Conservation (phyloP, 1,139 yeast genomes). For the Meyerozyma elateridarum region DNA sequence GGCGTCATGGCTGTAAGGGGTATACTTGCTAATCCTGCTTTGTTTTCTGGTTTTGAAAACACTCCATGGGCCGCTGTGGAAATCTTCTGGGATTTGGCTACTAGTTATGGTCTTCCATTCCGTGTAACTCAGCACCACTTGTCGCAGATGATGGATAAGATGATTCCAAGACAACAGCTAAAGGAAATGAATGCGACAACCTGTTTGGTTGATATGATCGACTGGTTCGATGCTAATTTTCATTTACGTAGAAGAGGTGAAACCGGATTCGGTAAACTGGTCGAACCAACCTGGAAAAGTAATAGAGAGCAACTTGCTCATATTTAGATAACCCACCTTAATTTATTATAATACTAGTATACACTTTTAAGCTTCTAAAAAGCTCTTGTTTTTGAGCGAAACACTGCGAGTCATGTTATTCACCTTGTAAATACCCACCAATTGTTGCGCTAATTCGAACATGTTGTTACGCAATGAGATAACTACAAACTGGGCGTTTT, state of each 20-base stretch:
- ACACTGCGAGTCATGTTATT: conserved; percentile 87
- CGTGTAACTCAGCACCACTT: conserved; percentile 83
- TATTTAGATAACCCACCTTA: conserved; percentile 15
- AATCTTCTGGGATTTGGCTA: conserved; percentile 70
- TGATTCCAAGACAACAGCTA: conserved; percentile 49
- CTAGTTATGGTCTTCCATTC: conserved; percentile 79
- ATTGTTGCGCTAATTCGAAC: conserved; percentile 93
- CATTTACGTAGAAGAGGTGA: conserved; percentile 63
- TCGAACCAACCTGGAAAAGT: conserved; percentile 51
- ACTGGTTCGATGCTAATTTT: conserved; percentile 76
- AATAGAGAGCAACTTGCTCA: conserved; percentile 26
- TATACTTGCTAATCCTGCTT: conserved; percentile 75
- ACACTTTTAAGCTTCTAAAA: conserved; percentile 18
- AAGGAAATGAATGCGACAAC: conserved; percentile 62
- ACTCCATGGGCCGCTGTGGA: conserved; percentile 95
- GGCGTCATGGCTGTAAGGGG: conserved; percentile 98
- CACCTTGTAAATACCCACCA: conserved; percentile 94
- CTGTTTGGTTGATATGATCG: conserved; percentile 60
- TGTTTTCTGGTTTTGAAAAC: conserved; percentile 65
- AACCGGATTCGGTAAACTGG: conserved; percentile 57
- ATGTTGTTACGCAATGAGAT: conserved; percentile 92
- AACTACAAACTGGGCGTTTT: conserved; percentile 94
- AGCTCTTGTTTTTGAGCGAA: conserved; percentile 64
- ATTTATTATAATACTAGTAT: conserved; percentile 5
- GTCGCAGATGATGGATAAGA: conserved; percentile 73